Evolutionary conservation across 2,329 filamentous ascomycete species (phyloP), one percentile per base, ranked within the genome.

Genomic region (Alternaria infectoria): DNA sequence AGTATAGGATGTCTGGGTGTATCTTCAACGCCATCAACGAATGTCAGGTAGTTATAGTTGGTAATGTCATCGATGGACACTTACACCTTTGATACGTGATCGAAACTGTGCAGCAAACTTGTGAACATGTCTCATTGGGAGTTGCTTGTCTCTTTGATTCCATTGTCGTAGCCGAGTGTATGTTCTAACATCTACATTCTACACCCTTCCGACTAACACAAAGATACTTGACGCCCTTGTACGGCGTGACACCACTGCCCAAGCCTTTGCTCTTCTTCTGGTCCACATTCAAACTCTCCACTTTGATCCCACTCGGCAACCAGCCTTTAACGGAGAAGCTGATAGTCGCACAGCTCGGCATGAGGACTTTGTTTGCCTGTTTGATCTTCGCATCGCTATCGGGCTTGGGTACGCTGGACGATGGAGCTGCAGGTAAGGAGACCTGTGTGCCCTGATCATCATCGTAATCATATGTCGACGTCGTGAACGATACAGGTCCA

Each of bases 221-320:
- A 72, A 99, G 79, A 80, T 99, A 99, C 82, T 99, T 99, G 69
- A 99, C 96, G 2, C 96, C 96, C 82, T 98, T 99, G 81, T 97
- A 98, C 23, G 96, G 96, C 81, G 93, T 96, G 43, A 98, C 89
- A 3, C 91, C 89, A 69, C 97, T 93, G 0, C 93, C 93, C 49
- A 99, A 74, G 0, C 96, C 96, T 61, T 90, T 88, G 79, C 93
- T 97, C 82, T 90, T 93, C 78, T 92, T 90, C n/a, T 88, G 84
- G 77, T 90, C 88, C 13, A 90, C 80, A n/a, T 83, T 83, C 65
- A 90, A 74, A 69, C 85, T 86, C 57, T 90, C 88, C 2, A 90
- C 88, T 64, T 84, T 87, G 70, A 90, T 84, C 4, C 88, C 88
- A 68, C 88, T 90, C 0, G 88, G 85, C 43, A 90, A 76, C 88